phyloP scores from a whole-genome alignment of 768 basidiomycete species.

The Boletus pseudo-olivaceus region DNA sequence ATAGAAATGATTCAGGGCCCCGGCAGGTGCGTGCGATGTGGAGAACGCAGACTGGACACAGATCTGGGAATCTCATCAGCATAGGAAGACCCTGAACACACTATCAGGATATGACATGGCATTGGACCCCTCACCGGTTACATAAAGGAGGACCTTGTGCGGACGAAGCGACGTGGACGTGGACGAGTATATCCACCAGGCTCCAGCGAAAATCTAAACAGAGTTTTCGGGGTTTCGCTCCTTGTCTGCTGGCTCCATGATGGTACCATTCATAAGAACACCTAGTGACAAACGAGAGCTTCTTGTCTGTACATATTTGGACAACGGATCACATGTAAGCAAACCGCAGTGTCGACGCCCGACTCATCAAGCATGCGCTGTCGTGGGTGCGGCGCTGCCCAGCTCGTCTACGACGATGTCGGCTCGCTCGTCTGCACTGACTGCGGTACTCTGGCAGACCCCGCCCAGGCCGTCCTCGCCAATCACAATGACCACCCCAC shows the following conservation, averaged over 20 bases:
- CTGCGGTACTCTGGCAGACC: slow-evolving; percentile 71
- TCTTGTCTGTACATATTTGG: too few species aligned
- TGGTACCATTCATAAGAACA: too few species aligned
- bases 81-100: slow-evolving; percentile 27
- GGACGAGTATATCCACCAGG: background rate
- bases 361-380: slow-evolving; percentile 33
- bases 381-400: slow-evolving; percentile 49
- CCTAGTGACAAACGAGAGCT: too few species aligned
- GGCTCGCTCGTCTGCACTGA: slow-evolving; percentile 60
- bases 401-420: slow-evolving; percentile 54
- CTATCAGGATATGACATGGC: slow-evolving; percentile 3
- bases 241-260: too few species aligned
- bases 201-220: background rate
- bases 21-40: slow-evolving; percentile 3
- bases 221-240: background rate
- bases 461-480: slow-evolving; percentile 58
- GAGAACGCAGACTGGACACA: background rate
- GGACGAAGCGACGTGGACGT: background rate
- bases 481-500: slow-evolving; percentile 37
- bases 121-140: background rate
- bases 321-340: too few species aligned
- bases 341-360: background rate
- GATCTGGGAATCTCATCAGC: background rate
- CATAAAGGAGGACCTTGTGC: background rate
- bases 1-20: slow-evolving; percentile 1